Conservation (phyloP, 2,329 filamentous ascomycete genomes). For the Pleochaeta shiraiana region DNA sequence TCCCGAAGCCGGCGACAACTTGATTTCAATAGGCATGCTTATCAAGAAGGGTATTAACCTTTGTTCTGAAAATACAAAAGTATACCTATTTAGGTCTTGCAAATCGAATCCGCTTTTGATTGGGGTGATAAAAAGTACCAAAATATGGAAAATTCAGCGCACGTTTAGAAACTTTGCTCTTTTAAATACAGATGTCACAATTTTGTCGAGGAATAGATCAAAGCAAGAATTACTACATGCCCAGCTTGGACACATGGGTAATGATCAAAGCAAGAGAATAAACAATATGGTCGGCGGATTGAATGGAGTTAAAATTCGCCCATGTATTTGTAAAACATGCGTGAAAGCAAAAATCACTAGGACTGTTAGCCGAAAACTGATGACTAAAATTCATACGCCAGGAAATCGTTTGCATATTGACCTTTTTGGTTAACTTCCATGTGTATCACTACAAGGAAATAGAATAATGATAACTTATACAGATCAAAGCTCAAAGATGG, state of each 20-base stretch:
- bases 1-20: background rate
- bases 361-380: background rate
- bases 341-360: slow-evolving; percentile 1
- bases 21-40: background rate
- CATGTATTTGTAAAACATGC: background rate
- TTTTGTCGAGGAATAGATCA: background rate
- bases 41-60: background rate
- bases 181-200: background rate
- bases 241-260: background rate
- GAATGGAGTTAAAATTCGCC: background rate
- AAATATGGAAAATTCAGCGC: slow-evolving; percentile 2
- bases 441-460: background rate
- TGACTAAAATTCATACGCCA: background rate
- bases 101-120: background rate
- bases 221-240: too few relatives aligned
- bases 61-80: background rate
- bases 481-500: slow-evolving; percentile 2
- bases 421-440: background rate
- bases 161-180: background rate
- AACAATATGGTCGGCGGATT: background rate
- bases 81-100: background rate
- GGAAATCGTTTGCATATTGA: background rate
- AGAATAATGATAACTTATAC: slow-evolving; percentile 1
- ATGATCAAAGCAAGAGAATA: background rate
- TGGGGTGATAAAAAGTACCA: background rate